Percentiles rank a stretch among this genome's conserved stretches.
These are phyloP conservation scores for Corylus americana DNA, from an alignment of 306 rosid genomes.

Conservation along the genomic window DNA sequence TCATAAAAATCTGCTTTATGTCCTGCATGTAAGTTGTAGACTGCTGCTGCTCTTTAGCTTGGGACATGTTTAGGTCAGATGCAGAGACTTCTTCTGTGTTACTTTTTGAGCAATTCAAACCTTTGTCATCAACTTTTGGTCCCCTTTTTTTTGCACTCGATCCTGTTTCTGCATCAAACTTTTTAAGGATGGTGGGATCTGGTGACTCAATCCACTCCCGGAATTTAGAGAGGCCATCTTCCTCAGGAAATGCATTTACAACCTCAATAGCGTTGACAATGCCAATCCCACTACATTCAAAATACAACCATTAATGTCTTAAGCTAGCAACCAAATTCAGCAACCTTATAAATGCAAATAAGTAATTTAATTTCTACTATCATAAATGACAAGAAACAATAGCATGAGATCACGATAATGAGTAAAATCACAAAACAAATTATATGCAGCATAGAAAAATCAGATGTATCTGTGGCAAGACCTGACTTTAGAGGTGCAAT, in stretches of 20 bases:
- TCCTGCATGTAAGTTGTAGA: slow-evolving; percentile 39
- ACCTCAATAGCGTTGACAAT: slow-evolving; percentile 98
- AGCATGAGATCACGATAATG: neutral
- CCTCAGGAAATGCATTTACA: slow-evolving; percentile 87
- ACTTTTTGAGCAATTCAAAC: slow-evolving; percentile 17
- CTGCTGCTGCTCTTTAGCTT: slow-evolving; percentile 43
- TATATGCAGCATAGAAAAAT: neutral
- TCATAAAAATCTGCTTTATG: slow-evolving; percentile 60
- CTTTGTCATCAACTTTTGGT: slow-evolving; percentile 45
- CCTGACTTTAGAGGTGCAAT: slow-evolving; percentile 11
- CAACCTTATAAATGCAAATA: slow-evolving; percentile 17
- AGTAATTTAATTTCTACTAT: slow-evolving; percentile 1
- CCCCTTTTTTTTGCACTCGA: slow-evolving; percentile 52
- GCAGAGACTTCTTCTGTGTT: slow-evolving; percentile 35
- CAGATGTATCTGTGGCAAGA: slow-evolving; percentile 14
- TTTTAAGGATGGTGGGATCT: slow-evolving; percentile 85
- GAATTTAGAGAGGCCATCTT: slow-evolving; percentile 76
- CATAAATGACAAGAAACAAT: neutral
- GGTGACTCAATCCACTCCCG: slow-evolving; percentile 96
- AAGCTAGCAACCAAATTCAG: slow-evolving; percentile 25
- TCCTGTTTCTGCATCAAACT: slow-evolving; percentile 48
- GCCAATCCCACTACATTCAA: slow-evolving; percentile 82
- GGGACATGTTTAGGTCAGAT: slow-evolving; percentile 39
- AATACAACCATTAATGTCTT: slow-evolving; percentile 26
- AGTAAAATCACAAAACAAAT: neutral